Evolutionary conservation across 1,284 basidiomycete genomes (phyloP), one percentile per base, ranked within the genome.

Genomic region (Malassezia brasiliensis): DNA sequence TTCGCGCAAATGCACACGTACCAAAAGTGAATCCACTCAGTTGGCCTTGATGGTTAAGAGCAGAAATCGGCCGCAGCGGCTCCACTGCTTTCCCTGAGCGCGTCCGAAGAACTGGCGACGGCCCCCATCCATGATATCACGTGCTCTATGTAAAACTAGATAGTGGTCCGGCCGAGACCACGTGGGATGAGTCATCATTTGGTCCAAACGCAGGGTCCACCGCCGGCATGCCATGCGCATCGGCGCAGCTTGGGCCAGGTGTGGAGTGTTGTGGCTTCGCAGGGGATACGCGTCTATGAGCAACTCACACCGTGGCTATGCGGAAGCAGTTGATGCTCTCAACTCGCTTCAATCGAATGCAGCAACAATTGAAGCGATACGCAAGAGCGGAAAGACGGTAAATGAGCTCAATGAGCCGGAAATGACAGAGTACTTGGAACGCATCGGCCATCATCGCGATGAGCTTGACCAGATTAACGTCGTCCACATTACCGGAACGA

Each of bases 401-500:
- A 86, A 74, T 39, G 79, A 83, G 50, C 81, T 83, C 67, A 86
- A 85, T 31, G 86, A 96, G 47, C 82, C 83, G 15, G 89, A 96
- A 77, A 93, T 90, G 84, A 76, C 88, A 48, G 90, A 94, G 69
- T 96, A 94, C 74, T 79, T 96, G 37, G 78, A 79, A 36, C 80
- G 89, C 59, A 88, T 94, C 72, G 91, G 90, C 19, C 91, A 96
- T 77, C 79, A 31, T 39, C 82, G 87, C 25, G 77, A 81, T 50
- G 85, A 91, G 65, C 79, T 99, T 50, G 91, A 98, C 75, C 77
- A 78, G 45, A 79, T 98, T 60, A 94, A 96, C 75, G 89, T 91
- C 52, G 82, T 98, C 32, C 94, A 99, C 78, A 85, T 99, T 68
- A 93, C 94, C 12, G 94, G 94, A 2, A 99, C 94, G 5, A 99